phyloP scores from a whole-genome alignment of 257 asterid species.

The Ballota nigra region DNA sequence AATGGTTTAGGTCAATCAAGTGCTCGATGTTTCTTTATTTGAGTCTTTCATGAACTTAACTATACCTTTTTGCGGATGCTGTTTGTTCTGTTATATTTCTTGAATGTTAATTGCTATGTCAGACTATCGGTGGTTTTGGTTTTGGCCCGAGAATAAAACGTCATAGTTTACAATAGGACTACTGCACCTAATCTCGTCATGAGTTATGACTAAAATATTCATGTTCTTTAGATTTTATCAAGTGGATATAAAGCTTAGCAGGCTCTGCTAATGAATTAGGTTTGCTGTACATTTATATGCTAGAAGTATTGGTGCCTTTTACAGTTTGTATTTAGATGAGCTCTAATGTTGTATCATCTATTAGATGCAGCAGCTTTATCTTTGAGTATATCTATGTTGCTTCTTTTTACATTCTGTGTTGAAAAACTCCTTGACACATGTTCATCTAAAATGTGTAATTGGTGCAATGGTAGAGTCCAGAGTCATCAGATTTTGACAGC shows the following conservation, averaged over 20 bases:
- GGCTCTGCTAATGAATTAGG: not conserved
- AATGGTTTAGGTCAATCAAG: not conserved
- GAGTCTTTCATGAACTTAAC: not conserved
- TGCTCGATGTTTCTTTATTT: not conserved
- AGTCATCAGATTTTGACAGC: conserved; percentile 32
- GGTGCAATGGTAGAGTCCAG: conserved; percentile 36
- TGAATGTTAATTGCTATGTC: not conserved
- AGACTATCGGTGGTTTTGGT: not conserved
- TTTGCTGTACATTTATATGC: not conserved
- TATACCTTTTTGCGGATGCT: not conserved
- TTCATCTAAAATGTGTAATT: conserved; percentile 7
- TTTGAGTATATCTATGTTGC: not conserved
- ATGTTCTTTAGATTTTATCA: not conserved
- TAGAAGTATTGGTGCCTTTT: not conserved
- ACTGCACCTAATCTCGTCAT: not conserved
- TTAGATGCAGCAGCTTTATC: not conserved
- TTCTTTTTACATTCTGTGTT: too few species aligned
- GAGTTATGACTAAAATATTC: not conserved
- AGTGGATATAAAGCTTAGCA: not conserved
- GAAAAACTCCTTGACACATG: not conserved
- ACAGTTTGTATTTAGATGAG: not conserved
- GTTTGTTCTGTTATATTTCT: not conserved
- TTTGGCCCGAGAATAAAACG: not conserved
- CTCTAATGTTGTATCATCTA: not conserved
- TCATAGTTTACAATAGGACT: not conserved